Conservation (phyloP, 2,329 filamentous ascomycete genomes). For the Fusarium devonianum region DNA sequence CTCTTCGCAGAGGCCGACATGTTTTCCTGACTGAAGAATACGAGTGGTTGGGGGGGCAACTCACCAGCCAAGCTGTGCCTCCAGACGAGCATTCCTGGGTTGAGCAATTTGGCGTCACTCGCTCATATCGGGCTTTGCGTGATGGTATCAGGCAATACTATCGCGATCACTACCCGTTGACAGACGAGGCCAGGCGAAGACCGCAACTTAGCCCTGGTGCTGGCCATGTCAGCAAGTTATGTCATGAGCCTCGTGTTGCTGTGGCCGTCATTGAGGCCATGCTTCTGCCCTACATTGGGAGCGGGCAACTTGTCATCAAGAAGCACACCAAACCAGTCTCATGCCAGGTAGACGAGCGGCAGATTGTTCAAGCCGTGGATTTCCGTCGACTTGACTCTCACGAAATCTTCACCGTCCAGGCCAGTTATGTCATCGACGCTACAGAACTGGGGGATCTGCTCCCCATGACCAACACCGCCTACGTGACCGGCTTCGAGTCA, state of each 20-base stretch:
- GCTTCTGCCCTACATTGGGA: constrained; percentile 39
- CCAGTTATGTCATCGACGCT: constrained; percentile 28
- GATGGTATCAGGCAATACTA: constrained; percentile 40
- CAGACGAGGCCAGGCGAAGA: constrained; percentile 34
- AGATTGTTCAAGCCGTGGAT: constrained; percentile 6
- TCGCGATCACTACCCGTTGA: constrained; percentile 39
- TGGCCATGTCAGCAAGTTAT: constrained; percentile 42
- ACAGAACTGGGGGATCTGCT: constrained; percentile 30
- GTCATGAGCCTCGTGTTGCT: constrained; percentile 41
- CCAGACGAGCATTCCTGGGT: constrained; percentile 43
- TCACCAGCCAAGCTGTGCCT: constrained; percentile 41
- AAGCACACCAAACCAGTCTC: constrained; percentile 30
- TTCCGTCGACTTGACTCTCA: constrained; percentile 9
- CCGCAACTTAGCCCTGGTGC: constrained; percentile 40
- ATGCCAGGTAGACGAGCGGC: constrained; percentile 27
- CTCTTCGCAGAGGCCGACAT: constrained; percentile 32
- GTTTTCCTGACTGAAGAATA: constrained; percentile 41
- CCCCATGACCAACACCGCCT: constrained; percentile 34
- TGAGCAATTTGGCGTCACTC: constrained; percentile 41
- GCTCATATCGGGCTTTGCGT: constrained; percentile 37
- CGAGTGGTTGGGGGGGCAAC: constrained; percentile 41
- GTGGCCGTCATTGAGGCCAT: constrained; percentile 40
- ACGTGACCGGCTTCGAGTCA: constrained; percentile 42
- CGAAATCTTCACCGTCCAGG: constrained; percentile 11
- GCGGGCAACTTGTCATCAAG: constrained; percentile 33